phyloP scores from a whole-genome alignment of 2,329 filamentous ascomycete genomes.

The Lithohypha guttulata region DNA sequence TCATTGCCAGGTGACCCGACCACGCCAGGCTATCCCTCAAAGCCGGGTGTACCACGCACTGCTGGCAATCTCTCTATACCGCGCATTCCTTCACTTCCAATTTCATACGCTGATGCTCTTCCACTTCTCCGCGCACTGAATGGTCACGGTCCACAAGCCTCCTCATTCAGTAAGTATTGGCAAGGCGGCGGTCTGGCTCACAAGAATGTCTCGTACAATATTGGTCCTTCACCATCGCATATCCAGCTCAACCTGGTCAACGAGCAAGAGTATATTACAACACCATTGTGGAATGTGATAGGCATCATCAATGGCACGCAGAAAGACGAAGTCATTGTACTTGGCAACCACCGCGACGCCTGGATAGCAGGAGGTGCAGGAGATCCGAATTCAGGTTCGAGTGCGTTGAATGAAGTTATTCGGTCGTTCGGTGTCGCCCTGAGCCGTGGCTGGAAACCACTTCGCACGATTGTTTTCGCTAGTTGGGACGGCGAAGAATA shows the following conservation, averaged over 20 bases:
- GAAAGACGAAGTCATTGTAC: conserved; percentile 34
- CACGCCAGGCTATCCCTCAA: conserved; percentile 86
- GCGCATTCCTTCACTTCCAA: conserved; percentile 78
- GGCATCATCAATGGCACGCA: conserved; percentile 25
- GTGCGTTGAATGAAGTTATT: conserved; percentile 40
- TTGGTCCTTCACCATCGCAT: conserved; percentile 64
- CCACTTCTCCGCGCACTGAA: conserved; percentile 86
- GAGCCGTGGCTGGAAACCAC: conserved; percentile 41
- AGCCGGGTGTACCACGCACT: conserved; percentile 70
- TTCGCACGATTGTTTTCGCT: conserved; percentile 36
- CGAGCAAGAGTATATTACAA: conserved; percentile 42
- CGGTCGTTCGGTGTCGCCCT: conserved; percentile 40
- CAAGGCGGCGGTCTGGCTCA: conserved; percentile 60
- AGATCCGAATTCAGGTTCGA: conserved; percentile 42
- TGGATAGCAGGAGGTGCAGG: conserved; percentile 45
- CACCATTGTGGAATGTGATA: conserved; percentile 23
- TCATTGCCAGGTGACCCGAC: conserved; percentile 65
- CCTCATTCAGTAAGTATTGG: conserved; percentile 65
- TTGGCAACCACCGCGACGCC: conserved; percentile 45
- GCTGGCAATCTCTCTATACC: conserved; percentile 62
- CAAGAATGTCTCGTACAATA: conserved; percentile 73
- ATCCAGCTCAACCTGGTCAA: conserved; percentile 65
- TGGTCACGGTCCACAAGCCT: conserved; percentile 68
- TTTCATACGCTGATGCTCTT: conserved; percentile 77
- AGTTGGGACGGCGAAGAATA: conserved; percentile 32